Evolutionary conservation across 768 basidiomycete species (phyloP).

Genomic region (Crucibulum laeve): DNA sequence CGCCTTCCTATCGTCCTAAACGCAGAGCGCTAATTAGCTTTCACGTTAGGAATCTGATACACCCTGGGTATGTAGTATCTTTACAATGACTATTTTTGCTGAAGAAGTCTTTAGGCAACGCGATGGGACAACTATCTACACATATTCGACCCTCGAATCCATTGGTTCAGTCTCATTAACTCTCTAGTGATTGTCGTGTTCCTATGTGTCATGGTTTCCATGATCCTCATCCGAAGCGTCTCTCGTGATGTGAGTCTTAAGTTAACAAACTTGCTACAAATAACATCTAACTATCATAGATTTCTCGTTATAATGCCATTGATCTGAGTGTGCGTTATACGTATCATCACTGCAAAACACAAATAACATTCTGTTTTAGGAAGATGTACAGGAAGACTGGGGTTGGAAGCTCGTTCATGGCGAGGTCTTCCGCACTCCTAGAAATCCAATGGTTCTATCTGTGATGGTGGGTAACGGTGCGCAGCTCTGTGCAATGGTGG

Average conservation of each 20-base stretch:
- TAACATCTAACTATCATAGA: slow-evolving; percentile 33
- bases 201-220: slow-evolving; percentile 89
- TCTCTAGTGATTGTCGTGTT: slow-evolving; percentile 89
- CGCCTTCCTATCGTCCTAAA: neutral
- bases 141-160: slow-evolving; percentile 89
- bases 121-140: slow-evolving; percentile 97
- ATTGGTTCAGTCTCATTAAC: slow-evolving; percentile 95
- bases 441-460: slow-evolving; percentile 71
- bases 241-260: slow-evolving; percentile 69
- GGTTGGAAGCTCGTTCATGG: slow-evolving; percentile 98
- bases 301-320: slow-evolving; percentile 91
- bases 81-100: neutral
- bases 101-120: slow-evolving; percentile 58
- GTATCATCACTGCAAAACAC: neutral
- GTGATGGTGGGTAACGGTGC: slow-evolving; percentile 89
- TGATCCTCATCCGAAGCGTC: slow-evolving; percentile 84
- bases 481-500: slow-evolving; percentile 83
- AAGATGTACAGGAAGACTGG: slow-evolving; percentile 96
- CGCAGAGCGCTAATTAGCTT: neutral
- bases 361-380: slow-evolving; percentile 36
- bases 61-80: slow-evolving; percentile 55
- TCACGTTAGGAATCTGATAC: slow-evolving; percentile 74
- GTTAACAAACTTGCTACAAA: neutral
- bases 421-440: slow-evolving; percentile 89
- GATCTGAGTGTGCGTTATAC: slow-evolving; percentile 68